A percentile compares a stretch with the other conserved stretches of the same genome.
Evolutionary conservation across 352 stramenopile species (phyloP).

Genomic region (Pythium coloratum): DNA sequence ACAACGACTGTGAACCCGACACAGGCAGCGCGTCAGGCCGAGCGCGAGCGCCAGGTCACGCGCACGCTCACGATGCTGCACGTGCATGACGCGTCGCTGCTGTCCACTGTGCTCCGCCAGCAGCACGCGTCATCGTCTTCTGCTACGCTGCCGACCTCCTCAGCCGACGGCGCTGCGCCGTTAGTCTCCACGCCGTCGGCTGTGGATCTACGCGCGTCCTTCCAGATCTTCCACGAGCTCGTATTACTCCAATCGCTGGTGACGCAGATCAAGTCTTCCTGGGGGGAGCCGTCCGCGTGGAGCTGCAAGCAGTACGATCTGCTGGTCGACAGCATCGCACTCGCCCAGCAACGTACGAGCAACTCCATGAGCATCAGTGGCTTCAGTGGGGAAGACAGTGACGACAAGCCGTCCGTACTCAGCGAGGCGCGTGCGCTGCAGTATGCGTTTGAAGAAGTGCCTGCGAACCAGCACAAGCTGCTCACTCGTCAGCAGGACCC

Average conservation of each 20-base stretch:
- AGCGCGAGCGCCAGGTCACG: conserved; percentile 49
- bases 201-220: conserved; percentile 56
- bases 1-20: background rate
- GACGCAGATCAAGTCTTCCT: conserved; percentile 38
- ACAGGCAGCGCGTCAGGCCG: conserved; percentile 31
- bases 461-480: conserved; percentile 53
- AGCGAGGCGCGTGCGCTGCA: conserved; percentile 51
- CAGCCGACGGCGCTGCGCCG: background rate
- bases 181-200: conserved; percentile 22
- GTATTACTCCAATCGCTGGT: conserved; percentile 63
- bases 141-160: background rate
- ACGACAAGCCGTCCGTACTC: conserved; percentile 37
- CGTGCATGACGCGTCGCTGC: conserved; percentile 32
- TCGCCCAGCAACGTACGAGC: conserved; percentile 48
- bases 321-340: conserved; percentile 55
- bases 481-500: conserved; percentile 9
- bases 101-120: conserved; percentile 26
- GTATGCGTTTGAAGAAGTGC: conserved; percentile 69
- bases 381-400: background rate
- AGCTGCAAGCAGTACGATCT: conserved; percentile 56
- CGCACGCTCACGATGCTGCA: conserved; percentile 31
- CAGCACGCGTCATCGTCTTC: conserved; percentile 3
- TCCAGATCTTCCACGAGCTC: conserved; percentile 73
- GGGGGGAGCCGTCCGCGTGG: conserved; percentile 52
- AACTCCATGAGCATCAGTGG: background rate